phyloP scores from a whole-genome alignment of 2,329 filamentous ascomycete genomes.

The Exutisphaerella laricina region DNA sequence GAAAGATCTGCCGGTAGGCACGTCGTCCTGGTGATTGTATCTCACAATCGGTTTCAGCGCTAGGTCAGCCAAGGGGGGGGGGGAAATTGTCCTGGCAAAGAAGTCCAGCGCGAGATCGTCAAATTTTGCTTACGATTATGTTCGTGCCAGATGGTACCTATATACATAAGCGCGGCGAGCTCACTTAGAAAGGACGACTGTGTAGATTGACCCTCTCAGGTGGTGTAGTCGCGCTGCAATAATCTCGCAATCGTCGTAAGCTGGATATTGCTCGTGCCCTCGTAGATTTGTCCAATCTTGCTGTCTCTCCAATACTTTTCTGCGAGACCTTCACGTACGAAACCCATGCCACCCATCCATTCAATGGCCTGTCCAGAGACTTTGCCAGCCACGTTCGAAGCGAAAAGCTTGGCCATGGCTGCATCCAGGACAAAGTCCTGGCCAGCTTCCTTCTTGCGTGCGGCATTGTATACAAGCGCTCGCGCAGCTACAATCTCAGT shows the following conservation, averaged over 20 bases:
- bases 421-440: conserved; percentile 93
- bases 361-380: conserved; percentile 85
- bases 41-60: too few species aligned
- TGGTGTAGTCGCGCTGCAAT: conserved; percentile 63
- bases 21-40: too few species aligned
- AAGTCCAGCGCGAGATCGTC: too few species aligned
- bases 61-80: too few species aligned
- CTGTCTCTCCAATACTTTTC: conserved; percentile 98
- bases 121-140: too few species aligned
- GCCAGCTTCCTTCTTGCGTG: conserved; percentile 95
- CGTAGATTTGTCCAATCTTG: conserved; percentile 85
- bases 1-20: too few species aligned
- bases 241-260: conserved; percentile 65
- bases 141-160: too few species aligned
- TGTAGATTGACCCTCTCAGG: too few species aligned
- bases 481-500: conserved; percentile 88
- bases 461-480: conserved; percentile 90
- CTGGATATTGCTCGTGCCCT: conserved; percentile 77
- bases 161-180: too few species aligned
- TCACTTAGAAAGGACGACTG: too few species aligned
- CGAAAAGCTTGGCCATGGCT: conserved; percentile 95
- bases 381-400: conserved; percentile 83
- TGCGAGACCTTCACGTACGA: conserved; percentile 89
- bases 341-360: conserved; percentile 99
- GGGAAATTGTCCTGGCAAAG: too few species aligned